These are phyloP conservation scores for Bifiguratus adelaidae DNA, from an alignment of 192 early-diverging fungal genomes.

Conservation along the genomic window DNA sequence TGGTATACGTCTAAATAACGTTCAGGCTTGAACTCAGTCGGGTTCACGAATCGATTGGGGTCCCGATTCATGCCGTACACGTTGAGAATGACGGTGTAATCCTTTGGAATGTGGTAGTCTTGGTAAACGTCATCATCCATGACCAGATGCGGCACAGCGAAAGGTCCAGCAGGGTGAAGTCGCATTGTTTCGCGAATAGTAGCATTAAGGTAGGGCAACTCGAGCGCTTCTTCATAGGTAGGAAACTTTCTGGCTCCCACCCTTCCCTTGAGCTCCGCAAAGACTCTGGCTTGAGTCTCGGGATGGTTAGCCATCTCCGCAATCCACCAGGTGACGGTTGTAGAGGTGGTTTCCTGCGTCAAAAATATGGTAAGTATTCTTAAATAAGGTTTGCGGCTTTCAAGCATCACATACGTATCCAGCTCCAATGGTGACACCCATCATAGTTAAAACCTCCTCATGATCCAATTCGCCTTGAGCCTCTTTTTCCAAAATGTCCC, in stretches of 20 bases:
- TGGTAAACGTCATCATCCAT: slow-evolving; percentile 22
- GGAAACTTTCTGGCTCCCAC: background rate
- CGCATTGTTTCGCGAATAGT: slow-evolving; percentile 22
- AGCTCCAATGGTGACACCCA: no score
- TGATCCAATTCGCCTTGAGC: no score
- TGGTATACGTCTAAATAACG: slow-evolving; percentile 2
- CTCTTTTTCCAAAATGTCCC: no score
- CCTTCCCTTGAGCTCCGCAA: background rate
- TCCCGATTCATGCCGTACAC: background rate
- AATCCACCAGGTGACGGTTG: slow-evolving; percentile 2
- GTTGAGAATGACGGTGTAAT: background rate
- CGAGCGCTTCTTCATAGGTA: background rate
- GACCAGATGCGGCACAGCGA: slow-evolving; percentile 19
- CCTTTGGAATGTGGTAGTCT: background rate
- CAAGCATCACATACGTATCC: no score
- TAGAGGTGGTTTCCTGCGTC: no score
- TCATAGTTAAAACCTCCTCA: no score
- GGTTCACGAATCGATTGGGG: background rate
- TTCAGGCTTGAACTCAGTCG: slow-evolving; percentile 1
- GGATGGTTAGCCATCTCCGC: slow-evolving; percentile 10
- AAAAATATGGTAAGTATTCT: no score
- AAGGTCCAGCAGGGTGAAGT: slow-evolving; percentile 9
- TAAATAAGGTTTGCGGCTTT: no score
- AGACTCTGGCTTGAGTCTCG: slow-evolving; percentile 3
- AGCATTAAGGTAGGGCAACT: slow-evolving; percentile 14